phyloP scores from a whole-genome alignment of 495 filamentous ascomycete genomes.

The Penicillium verhagenii region DNA sequence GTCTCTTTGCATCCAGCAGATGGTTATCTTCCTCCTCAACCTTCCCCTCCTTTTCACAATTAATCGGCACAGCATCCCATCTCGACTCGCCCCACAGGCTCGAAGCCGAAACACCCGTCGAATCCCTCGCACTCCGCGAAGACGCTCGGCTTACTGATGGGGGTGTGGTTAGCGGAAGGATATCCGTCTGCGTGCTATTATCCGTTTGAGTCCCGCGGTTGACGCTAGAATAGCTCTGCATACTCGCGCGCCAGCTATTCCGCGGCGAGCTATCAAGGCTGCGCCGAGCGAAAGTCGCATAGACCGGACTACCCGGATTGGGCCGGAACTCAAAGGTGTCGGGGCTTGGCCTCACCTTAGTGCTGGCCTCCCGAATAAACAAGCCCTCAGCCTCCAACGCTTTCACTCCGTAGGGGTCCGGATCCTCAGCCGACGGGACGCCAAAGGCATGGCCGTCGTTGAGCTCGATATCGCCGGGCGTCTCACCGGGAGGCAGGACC shows the following conservation, averaged over 20 bases:
- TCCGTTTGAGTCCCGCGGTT: conserved; percentile 60
- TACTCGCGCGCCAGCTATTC: conserved; percentile 65
- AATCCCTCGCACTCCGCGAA: conserved; percentile 45
- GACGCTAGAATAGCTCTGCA: conserved; percentile 63
- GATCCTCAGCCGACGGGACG: conserved; percentile 68
- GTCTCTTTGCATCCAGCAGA: background rate
- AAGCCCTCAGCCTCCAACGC: conserved; percentile 81
- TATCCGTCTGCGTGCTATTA: conserved; percentile 28
- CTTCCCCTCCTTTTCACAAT: conserved; percentile 22
- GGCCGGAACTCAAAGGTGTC: conserved; percentile 81
- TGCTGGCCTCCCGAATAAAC: conserved; percentile 83
- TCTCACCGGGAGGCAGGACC: conserved; percentile 56
- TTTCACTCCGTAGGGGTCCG: conserved; percentile 85
- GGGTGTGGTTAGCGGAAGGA: conserved; percentile 41
- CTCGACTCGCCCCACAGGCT: conserved; percentile 17
- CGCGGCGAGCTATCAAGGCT: conserved; percentile 61
- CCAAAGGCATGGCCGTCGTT: conserved; percentile 58
- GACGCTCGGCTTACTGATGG: conserved; percentile 43
- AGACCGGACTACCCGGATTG: conserved; percentile 74
- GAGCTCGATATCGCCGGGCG: conserved; percentile 72
- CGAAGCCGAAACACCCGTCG: conserved; percentile 37
- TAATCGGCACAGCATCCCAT: conserved; percentile 38
- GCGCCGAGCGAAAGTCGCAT: conserved; percentile 60
- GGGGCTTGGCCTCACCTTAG: conserved; percentile 61
- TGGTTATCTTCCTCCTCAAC: conserved; percentile 3